Evolutionary conservation across 805 yeast species (phyloP), one percentile per base, ranked within the genome.

Genomic region (Crinitomyces ghanaensis): DNA sequence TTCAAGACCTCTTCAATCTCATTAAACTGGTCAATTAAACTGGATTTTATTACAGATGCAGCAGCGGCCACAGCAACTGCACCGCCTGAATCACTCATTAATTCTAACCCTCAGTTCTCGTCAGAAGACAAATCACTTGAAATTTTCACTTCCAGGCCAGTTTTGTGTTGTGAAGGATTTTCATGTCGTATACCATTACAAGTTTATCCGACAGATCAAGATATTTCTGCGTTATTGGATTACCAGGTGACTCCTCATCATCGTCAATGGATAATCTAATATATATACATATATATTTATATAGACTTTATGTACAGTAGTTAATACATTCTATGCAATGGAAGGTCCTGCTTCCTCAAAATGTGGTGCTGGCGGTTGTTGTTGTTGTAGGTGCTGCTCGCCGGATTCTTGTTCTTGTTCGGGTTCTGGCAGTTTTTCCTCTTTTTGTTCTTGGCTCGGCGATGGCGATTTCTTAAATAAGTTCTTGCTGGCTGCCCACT

Each of bases 151-250:
- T 43, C 45, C 11, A 38, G 32, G 6, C 42, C 41, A 6, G 34
- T 34, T 11, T 21, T 50, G 11, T 30, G 26, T 3, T 43, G 47
- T 25, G 51, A 49, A 26, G 39, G 45, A 13, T 48, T 71, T 37
- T 48, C 53, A 6, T 65, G 69, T 33, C 53, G 63, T 26, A 46
- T 70, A 4, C 74, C 75, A 2, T 24, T 70, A 1, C 49, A 54
- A 16, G 57, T 70, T 1, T 41, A 68, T 12, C 72, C 74, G 1
- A 51, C 69, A 4, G 56, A 63, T 23, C 56, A 59, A 26, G 66
- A 62, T 39, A 62, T 66, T 39, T 71, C 71, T 24, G 75, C 74
- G 5, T 57, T 69, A 52, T 54, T 42, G 7, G 49, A 41, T 21
- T 43, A 41, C 30, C 28, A 41, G 7, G 25, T 40, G 4, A n/a